These are phyloP conservation scores for Corniculantispora saksenae DNA, from an alignment of 2,329 filamentous ascomycete species.

Conservation along the genomic window DNA sequence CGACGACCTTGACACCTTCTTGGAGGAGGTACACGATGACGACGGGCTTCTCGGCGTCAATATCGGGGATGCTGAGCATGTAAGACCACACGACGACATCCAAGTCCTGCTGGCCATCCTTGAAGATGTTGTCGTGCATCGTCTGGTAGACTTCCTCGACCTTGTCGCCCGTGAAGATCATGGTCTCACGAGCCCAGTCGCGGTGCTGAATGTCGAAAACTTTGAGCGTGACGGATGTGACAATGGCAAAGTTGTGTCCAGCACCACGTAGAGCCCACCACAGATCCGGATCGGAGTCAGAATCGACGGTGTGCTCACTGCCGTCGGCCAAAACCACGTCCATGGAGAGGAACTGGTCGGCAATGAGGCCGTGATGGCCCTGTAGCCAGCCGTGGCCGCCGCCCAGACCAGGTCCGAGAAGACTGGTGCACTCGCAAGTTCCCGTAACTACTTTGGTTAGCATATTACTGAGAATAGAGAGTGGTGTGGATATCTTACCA, in stretches of 20 bases:
- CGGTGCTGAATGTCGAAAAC: slow-evolving; percentile 46
- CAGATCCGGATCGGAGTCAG: slow-evolving; percentile 52
- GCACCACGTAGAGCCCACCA: slow-evolving; percentile 61
- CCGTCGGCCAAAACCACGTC: slow-evolving; percentile 55
- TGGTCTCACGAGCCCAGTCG: slow-evolving; percentile 45
- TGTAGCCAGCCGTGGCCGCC: slow-evolving; percentile 59
- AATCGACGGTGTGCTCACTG: slow-evolving; percentile 38
- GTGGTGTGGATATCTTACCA: slow-evolving; percentile 29
- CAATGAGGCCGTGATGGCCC: slow-evolving; percentile 53
- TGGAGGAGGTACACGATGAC: slow-evolving; percentile 45
- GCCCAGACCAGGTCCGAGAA: slow-evolving; percentile 53
- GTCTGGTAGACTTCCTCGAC: slow-evolving; percentile 49
- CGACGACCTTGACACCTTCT: slow-evolving; percentile 42
- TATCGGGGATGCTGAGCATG: slow-evolving; percentile 42
- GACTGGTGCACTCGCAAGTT: slow-evolving; percentile 54
- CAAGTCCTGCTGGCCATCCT: slow-evolving; percentile 43
- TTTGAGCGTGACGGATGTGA: slow-evolving; percentile 50
- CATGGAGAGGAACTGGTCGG: slow-evolving; percentile 54
- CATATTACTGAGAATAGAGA: slow-evolving; percentile 1
- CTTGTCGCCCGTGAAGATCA: slow-evolving; percentile 50
- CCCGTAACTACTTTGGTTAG: slow-evolving; percentile 43
- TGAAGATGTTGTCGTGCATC: slow-evolving; percentile 46
- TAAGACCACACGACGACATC: slow-evolving; percentile 54
- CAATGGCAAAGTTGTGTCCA: slow-evolving; percentile 62
- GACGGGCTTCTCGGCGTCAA: slow-evolving; percentile 45